Conservation (phyloP, 352 stramenopile species). For the Globisporangium paroecandrum region DNA sequence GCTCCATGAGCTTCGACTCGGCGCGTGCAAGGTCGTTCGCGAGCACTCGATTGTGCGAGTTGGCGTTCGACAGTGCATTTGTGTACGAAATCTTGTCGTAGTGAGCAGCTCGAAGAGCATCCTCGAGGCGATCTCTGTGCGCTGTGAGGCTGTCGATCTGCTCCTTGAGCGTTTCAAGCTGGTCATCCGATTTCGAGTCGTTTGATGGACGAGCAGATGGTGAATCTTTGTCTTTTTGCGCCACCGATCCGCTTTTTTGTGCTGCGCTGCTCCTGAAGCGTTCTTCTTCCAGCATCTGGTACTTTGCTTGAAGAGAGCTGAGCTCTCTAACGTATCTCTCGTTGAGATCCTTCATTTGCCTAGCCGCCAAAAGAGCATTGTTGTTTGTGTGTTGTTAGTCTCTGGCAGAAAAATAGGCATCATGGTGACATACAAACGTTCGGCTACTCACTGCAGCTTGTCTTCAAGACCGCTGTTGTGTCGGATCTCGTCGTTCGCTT, state of each 20-base stretch:
- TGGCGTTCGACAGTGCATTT: slow-evolving; percentile 70
- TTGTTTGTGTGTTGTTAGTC: background rate
- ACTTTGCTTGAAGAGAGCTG: slow-evolving; percentile 40
- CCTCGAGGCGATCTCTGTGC: slow-evolving; percentile 67
- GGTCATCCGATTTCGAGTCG: slow-evolving; percentile 3
- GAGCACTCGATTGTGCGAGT: slow-evolving; percentile 73
- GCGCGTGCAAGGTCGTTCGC: slow-evolving; percentile 51
- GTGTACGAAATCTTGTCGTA: slow-evolving; percentile 87
- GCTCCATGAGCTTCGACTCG: slow-evolving; percentile 53
- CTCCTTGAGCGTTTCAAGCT: slow-evolving; percentile 35
- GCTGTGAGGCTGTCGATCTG: slow-evolving; percentile 48
- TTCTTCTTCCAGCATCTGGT: slow-evolving; percentile 51
- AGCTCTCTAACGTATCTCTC: slow-evolving; percentile 55
- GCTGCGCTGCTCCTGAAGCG: slow-evolving; percentile 22
- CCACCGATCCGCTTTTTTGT: background rate
- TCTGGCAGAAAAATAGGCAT: background rate
- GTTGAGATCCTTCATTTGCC: slow-evolving; percentile 42
- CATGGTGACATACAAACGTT: background rate
- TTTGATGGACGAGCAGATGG: background rate
- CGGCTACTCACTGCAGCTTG: slow-evolving; percentile 44
- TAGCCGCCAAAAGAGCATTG: slow-evolving; percentile 11
- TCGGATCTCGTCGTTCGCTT: slow-evolving; percentile 50
- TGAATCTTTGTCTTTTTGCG: background rate
- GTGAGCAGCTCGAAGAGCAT: slow-evolving; percentile 64
- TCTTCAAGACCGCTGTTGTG: slow-evolving; percentile 41